Evolutionary conservation across 1,284 basidiomycete genomes (phyloP).

Genomic region (Boletus sp.): DNA sequence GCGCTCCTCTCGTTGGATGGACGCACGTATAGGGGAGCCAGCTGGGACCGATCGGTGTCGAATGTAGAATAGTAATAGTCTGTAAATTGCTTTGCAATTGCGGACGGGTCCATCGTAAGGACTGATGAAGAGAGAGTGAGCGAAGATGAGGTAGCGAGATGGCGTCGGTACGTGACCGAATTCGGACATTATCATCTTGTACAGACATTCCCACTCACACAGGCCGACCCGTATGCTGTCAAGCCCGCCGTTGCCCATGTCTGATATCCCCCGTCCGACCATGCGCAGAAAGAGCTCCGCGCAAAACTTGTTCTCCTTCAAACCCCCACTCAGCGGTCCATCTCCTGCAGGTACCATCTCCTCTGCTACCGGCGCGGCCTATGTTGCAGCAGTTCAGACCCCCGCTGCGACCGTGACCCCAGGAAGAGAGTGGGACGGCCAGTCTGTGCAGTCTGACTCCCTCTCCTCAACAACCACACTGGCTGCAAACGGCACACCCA

Average conservation of each 20-base stretch:
- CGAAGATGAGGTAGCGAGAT: too few species aligned
- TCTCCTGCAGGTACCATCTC: slow-evolving; percentile 31
- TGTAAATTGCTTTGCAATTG: slow-evolving; percentile 64
- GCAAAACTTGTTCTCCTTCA: slow-evolving; percentile 78
- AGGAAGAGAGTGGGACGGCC: slow-evolving; percentile 66
- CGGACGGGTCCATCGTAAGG: slow-evolving; percentile 68
- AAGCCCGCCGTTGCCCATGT: slow-evolving; percentile 23
- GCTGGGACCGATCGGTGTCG: slow-evolving; percentile 51
- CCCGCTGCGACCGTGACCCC: slow-evolving; percentile 44
- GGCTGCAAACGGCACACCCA: slow-evolving; percentile 32
- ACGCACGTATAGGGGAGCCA: slow-evolving; percentile 73
- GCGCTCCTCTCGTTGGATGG: slow-evolving; percentile 8
- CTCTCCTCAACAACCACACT: slow-evolving; percentile 34
- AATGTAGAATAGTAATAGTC: slow-evolving; percentile 76
- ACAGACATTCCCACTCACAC: slow-evolving; percentile 5
- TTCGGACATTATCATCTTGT: slow-evolving; percentile 13
- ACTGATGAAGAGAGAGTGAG: slow-evolving; percentile 9
- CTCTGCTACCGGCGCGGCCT: slow-evolving; percentile 34
- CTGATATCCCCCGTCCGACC: slow-evolving; percentile 42
- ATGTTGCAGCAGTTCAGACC: slow-evolving; percentile 32
- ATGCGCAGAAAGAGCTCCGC: slow-evolving; percentile 83
- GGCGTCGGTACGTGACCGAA: slow-evolving; percentile 22
- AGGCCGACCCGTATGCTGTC: too few species aligned
- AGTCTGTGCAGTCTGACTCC: slow-evolving; percentile 54
- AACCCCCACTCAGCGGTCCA: slow-evolving; percentile 33